Evolutionary conservation across 2,329 filamentous ascomycete genomes (phyloP).

Genomic region (Xylariaceae sp.): DNA sequence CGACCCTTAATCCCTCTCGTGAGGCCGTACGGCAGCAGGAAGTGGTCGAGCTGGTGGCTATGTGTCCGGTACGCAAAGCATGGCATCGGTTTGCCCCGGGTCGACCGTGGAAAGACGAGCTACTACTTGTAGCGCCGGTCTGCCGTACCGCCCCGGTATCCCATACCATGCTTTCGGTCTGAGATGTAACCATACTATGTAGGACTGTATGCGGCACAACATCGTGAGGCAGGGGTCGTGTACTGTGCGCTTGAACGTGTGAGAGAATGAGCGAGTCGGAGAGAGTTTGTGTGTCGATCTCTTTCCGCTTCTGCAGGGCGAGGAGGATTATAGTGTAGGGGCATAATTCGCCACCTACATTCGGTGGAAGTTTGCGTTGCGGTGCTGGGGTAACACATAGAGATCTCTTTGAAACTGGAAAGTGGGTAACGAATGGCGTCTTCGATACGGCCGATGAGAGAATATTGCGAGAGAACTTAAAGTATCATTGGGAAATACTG

Average conservation of each 20-base stretch:
- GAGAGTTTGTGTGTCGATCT: background rate
- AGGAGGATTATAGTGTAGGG: too few species aligned
- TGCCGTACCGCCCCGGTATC: slow-evolving; percentile 13
- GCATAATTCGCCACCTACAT: background rate
- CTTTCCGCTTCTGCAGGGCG: background rate
- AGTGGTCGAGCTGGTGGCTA: background rate
- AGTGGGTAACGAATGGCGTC: background rate
- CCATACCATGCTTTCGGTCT: slow-evolving; percentile 14
- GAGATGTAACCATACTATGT: background rate
- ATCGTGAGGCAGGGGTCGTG: background rate
- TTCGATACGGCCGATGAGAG: background rate
- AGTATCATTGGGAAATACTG: background rate
- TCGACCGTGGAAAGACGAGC: background rate
- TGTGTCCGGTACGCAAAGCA: slow-evolving; percentile 3
- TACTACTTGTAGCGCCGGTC: background rate
- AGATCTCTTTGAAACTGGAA: background rate
- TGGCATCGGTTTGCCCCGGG: slow-evolving; percentile 6
- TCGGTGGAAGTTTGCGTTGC: background rate
- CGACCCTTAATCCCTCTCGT: background rate
- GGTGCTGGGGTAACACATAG: slow-evolving; percentile 4
- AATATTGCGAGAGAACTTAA: background rate
- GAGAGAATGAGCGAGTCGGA: background rate
- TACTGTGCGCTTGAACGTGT: background rate
- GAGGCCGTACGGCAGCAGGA: background rate
- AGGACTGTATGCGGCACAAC: slow-evolving; percentile 3